Evolutionary conservation across 805 yeast genomes (phyloP).

Genomic region (Suhomyces sp.): DNA sequence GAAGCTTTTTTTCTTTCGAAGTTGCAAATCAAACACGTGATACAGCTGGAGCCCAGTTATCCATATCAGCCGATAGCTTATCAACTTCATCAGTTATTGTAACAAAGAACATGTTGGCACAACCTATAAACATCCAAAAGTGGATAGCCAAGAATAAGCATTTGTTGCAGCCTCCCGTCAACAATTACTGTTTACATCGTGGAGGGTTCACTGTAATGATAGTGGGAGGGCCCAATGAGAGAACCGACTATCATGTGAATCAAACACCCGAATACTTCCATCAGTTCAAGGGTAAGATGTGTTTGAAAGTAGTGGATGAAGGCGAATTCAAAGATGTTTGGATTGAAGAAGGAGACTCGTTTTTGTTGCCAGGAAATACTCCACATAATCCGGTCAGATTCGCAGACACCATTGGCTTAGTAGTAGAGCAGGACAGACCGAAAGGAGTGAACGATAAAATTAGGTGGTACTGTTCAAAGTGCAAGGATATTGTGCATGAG

Average conservation of each 20-base stretch:
- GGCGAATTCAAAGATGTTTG: constrained; percentile 72
- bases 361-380: constrained; percentile 74
- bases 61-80: neutral
- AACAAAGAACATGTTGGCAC: constrained; percentile 44
- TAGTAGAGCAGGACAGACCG: constrained; percentile 90
- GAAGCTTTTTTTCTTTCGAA: constrained; percentile 28
- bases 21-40: neutral
- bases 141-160: constrained; percentile 80
- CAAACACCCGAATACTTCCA: constrained; percentile 94
- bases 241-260: constrained; percentile 90
- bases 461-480: constrained; percentile 83
- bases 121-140: constrained; percentile 71
- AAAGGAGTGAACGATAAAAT: constrained; percentile 63
- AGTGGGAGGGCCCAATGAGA: constrained; percentile 92
- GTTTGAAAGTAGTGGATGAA: constrained; percentile 68
- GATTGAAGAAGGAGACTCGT: constrained; percentile 86
- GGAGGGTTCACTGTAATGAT: constrained; percentile 95
- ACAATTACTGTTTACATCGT: constrained; percentile 82
- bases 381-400: constrained; percentile 92
- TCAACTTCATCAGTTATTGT: neutral
- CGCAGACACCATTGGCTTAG: constrained; percentile 83
- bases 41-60: neutral
- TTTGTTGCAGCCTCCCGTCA: constrained; percentile 85
- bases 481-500: constrained; percentile 66
- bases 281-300: constrained; percentile 84